Base-by-base conservation (phyloP, 441 rosid genomes). In the Rhodomyrtus psidioides region DNA sequence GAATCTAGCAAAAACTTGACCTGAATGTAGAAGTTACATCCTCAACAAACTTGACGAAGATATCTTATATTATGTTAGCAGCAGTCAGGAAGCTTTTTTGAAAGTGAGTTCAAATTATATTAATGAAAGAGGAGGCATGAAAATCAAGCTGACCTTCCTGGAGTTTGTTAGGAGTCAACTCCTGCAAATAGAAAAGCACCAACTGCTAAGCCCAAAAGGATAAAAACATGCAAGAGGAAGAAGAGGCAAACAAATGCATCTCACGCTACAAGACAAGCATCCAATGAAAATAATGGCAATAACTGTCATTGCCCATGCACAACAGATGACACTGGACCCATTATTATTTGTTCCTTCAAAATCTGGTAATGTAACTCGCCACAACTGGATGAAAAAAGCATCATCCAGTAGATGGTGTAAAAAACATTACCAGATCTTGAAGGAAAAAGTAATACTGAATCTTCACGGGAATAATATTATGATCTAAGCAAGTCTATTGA, bases 111-210 rank as follows among this genome's bases (percentile, higher is more conserved):
- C 79, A 21, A 70, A 70, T 70, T 34, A 39, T 70, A 70, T 70
- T 46, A 70, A 70, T 10, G 16, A 70, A 39, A 70, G n/a, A 34
- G 26, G 49, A 65, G 76, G 49, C 6, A 39, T 21, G 79, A 70
- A 39, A 70, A 70, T 70, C 79, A 70, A 70, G 87, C 93, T 88
- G 85, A 96, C 98, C 99, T 88, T 95, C 95, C 91, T 97, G 99
- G 75, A 97, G 98, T 89, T 96, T 98, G 89, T 93, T 93, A 81
- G 98, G 97, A 81, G 97, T 92, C 91, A 96, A 83, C 84, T 96
- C 96, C 98, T 97, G 92, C 88, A 88, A 83, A 84, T 84, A 53
- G 55, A 76, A 86, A 12, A 16, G 62, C 44, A 57, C 55, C 42
- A 26, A 26, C 76, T 55, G 39, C 51, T 49, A 53, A 82, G 56